Percentiles rank a stretch among this genome's conserved stretches.
phyloP scores from a whole-genome alignment of 129 eudicot genomes.

The Arctium lappa region DNA sequence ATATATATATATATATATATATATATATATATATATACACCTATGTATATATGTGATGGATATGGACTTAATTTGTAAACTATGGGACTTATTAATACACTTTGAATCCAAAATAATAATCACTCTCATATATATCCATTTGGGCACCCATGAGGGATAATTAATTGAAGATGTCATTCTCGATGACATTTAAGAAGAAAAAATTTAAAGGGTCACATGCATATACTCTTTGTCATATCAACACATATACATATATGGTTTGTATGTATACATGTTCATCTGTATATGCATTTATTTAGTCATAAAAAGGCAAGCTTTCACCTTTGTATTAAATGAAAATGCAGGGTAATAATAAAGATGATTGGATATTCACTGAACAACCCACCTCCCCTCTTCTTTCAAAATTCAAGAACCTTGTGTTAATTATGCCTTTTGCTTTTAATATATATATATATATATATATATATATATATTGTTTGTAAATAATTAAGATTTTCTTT shows the following conservation, averaged over 20 bases:
- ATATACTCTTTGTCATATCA: slow-evolving; percentile 40
- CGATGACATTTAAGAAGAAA: slow-evolving; percentile 23
- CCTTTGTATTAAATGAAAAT: slow-evolving; percentile 39
- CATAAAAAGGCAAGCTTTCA: slow-evolving; percentile 29
- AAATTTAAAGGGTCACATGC: slow-evolving; percentile 31
- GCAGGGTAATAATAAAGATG: slow-evolving; percentile 42
- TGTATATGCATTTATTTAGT: slow-evolving; percentile 50
- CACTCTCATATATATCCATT: neutral
- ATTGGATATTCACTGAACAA: slow-evolving; percentile 39
- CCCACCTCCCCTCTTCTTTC: slow-evolving; percentile 40
- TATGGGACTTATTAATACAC: neutral
- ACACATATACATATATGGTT: slow-evolving; percentile 11
- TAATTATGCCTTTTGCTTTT: slow-evolving; percentile 34
- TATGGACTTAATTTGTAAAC: neutral
- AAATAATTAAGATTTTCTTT: slow-evolving; percentile 21
- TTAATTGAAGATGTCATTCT: slow-evolving; percentile 19
- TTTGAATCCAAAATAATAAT: neutral
- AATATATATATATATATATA: neutral
- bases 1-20: neutral
- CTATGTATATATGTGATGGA: neutral
- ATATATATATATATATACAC: neutral
- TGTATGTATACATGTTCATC: slow-evolving; percentile 31
- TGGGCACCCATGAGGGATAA: slow-evolving; percentile 1
- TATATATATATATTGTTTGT: slow-evolving; percentile 1
- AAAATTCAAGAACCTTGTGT: slow-evolving; percentile 38